These are phyloP conservation scores for Ustilago trichophora DNA, from an alignment of 1,284 basidiomycete species.

Conservation along the genomic window DNA sequence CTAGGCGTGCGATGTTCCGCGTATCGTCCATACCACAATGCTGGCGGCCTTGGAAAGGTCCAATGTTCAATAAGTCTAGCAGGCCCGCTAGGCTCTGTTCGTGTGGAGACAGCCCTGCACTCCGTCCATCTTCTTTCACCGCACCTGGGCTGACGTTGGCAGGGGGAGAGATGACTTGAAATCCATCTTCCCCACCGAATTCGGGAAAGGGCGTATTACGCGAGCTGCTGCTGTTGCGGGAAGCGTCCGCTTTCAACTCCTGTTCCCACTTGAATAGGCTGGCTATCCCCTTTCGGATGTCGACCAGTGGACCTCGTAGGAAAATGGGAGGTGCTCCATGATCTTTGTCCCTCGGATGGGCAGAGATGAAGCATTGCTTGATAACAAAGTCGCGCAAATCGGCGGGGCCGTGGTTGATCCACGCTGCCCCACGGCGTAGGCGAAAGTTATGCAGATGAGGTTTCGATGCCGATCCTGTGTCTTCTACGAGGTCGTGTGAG, in stretches of 20 bases:
- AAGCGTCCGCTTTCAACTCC: slow-evolving; percentile 19
- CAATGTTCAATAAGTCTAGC: slow-evolving; percentile 44
- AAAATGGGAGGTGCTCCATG: slow-evolving; percentile 47
- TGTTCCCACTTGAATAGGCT: slow-evolving; percentile 42
- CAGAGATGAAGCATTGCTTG: slow-evolving; percentile 81
- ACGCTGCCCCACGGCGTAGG: slow-evolving; percentile 58
- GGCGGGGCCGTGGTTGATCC: slow-evolving; percentile 70
- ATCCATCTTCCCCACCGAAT: slow-evolving; percentile 43
- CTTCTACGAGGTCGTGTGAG: slow-evolving; percentile 67
- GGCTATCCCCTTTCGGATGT: slow-evolving; percentile 65
- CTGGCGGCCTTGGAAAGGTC: slow-evolving; percentile 67
- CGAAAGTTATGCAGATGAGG: slow-evolving; percentile 16
- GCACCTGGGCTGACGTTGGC: not conserved
- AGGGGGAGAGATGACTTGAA: slow-evolving; percentile 32
- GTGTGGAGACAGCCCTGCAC: slow-evolving; percentile 22
- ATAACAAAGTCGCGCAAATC: slow-evolving; percentile 80
- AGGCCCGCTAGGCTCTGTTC: slow-evolving; percentile 51
- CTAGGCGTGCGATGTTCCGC: slow-evolving; percentile 67
- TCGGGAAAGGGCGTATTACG: slow-evolving; percentile 11
- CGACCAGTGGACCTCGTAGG: slow-evolving; percentile 52
- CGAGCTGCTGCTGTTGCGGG: not conserved
- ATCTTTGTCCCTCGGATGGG: not conserved
- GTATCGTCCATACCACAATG: slow-evolving; percentile 70
- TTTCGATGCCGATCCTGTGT: slow-evolving; percentile 12
- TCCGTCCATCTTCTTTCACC: slow-evolving; percentile 12